Base-by-base conservation (phyloP, 2,329 filamentous ascomycete genomes). In the Bipolaris oryzae region DNA sequence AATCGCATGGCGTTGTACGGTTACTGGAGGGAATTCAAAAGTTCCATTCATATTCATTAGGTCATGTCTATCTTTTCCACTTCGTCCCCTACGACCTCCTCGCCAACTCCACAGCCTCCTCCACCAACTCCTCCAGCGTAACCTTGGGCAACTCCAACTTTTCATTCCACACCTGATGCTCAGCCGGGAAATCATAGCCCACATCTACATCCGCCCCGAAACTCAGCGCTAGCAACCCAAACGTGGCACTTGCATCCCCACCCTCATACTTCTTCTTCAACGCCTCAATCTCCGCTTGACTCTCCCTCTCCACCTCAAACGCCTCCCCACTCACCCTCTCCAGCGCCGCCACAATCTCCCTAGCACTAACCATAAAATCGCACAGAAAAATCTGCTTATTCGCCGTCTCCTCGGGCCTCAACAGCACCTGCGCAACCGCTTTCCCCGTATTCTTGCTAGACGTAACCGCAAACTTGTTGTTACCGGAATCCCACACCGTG, bases 321-420 rank as follows among this genome's bases (percentile, higher is more conserved):
- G 57, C 63, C n/a, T 58, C 54, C 10, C 55, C 58, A 3, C 39
- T 58, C 28, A 59, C 47, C 34, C 23, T 53, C 43, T 70, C 67
- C 9, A 68, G n/a, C 20, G 37, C 51, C 1, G 44, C 53, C 0
- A 72, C 37, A 15, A 71, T 60, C 7, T 63, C 58, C 7, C 53
- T 42, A 5, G 52, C 31, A 7, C 47, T 58, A 5, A 55, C 57
- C n/a, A 51, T 42, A 37, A 72, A 70, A 48, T 70, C 68, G 6
- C 42, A 49, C 1, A 70, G 55, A 50, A 61, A 71, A 11, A 72
- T 50, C 35, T 71, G 65, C 44, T 55, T 59, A 28, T 73, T 71
- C 5, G 51, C 61, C 1, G 67, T 63, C 10, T 42, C 10, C 0
- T 50, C 54, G 0, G 55, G 48, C 2, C 58, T 9, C 1, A 54